Evolutionary conservation across 345 rosid genomes (phyloP).

Genomic region (Jatropha curcas): DNA sequence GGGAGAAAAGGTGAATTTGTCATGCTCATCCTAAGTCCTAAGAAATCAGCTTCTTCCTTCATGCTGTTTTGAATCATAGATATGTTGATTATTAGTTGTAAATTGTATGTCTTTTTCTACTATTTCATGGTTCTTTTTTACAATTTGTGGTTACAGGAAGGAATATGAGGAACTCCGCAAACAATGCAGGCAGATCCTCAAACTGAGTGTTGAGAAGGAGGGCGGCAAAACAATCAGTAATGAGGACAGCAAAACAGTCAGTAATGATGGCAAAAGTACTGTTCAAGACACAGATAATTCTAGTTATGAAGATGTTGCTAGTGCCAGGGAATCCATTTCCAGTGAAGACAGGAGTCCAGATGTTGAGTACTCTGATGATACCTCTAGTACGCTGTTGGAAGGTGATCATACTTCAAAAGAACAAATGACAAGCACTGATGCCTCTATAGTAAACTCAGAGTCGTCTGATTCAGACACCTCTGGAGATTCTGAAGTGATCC

Average conservation of each 20-base stretch:
- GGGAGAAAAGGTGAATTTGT: constrained; percentile 59
- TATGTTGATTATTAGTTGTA: background rate
- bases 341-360: constrained; percentile 57
- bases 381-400: constrained; percentile 55
- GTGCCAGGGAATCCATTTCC: constrained; percentile 67
- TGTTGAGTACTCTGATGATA: constrained; percentile 50
- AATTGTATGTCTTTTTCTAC: background rate
- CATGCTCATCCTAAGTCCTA: constrained; percentile 2
- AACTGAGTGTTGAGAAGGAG: constrained; percentile 36
- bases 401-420: constrained; percentile 47
- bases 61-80: background rate
- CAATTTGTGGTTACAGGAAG: constrained; percentile 52
- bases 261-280: constrained; percentile 36
- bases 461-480: constrained; percentile 85
- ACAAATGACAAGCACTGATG: constrained; percentile 47
- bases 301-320: constrained; percentile 73
- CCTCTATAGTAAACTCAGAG: constrained; percentile 56
- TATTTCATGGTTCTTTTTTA: constrained; percentile 7
- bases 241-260: constrained; percentile 31
- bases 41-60: constrained; percentile 8
- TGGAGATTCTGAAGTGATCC: constrained; percentile 60
- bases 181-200: constrained; percentile 57
- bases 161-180: constrained; percentile 83
- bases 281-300: constrained; percentile 53
- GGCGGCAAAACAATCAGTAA: constrained; percentile 29